A percentile compares a stretch with the other conserved stretches of the same genome.
phyloP scores from a whole-genome alignment of 2,329 filamentous ascomycete genomes.

The Dryadomyces quercivorus region DNA sequence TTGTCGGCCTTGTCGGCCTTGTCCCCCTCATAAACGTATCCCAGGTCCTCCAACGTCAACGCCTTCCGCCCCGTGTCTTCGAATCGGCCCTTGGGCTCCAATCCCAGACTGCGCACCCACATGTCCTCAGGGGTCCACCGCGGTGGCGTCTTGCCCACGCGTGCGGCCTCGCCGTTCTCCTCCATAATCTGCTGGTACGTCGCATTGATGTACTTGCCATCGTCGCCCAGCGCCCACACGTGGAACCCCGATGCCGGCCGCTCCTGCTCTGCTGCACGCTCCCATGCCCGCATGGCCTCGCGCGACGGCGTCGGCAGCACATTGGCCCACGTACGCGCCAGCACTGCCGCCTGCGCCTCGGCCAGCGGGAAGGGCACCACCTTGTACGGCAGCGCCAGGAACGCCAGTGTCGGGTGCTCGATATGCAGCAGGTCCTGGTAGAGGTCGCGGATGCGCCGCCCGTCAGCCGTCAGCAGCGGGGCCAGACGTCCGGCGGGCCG shows the following conservation, averaged over 20 bases:
- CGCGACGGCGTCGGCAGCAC: slow-evolving; percentile 50
- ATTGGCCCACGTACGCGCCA: slow-evolving; percentile 68
- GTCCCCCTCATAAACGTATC: slow-evolving; percentile 42
- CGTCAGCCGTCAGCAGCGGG: slow-evolving; percentile 47
- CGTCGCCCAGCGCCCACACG: slow-evolving; percentile 39
- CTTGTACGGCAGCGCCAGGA: slow-evolving; percentile 63
- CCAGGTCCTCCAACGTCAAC: slow-evolving; percentile 57
- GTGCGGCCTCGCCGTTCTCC: slow-evolving; percentile 23
- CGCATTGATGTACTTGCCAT: slow-evolving; percentile 59
- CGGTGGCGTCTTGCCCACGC: slow-evolving; percentile 53
- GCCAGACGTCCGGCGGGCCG: slow-evolving; percentile 6
- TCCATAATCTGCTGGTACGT: slow-evolving; percentile 47
- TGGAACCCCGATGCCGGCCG: slow-evolving; percentile 30
- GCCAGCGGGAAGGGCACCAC: slow-evolving; percentile 80
- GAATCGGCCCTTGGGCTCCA: slow-evolving; percentile 61
- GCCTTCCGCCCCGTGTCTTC: slow-evolving; percentile 51
- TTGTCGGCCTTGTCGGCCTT: neutral
- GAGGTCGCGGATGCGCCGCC: slow-evolving; percentile 56
- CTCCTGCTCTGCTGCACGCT: slow-evolving; percentile 41
- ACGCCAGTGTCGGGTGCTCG: slow-evolving; percentile 63
- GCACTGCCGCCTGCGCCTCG: slow-evolving; percentile 66
- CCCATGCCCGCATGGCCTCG: slow-evolving; percentile 59
- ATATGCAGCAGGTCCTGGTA: slow-evolving; percentile 74
- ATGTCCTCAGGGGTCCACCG: slow-evolving; percentile 58
- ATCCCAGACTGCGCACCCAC: slow-evolving; percentile 60